Conservation (phyloP, 2,329 filamentous ascomycete genomes). For the Alternaria sp. region DNA sequence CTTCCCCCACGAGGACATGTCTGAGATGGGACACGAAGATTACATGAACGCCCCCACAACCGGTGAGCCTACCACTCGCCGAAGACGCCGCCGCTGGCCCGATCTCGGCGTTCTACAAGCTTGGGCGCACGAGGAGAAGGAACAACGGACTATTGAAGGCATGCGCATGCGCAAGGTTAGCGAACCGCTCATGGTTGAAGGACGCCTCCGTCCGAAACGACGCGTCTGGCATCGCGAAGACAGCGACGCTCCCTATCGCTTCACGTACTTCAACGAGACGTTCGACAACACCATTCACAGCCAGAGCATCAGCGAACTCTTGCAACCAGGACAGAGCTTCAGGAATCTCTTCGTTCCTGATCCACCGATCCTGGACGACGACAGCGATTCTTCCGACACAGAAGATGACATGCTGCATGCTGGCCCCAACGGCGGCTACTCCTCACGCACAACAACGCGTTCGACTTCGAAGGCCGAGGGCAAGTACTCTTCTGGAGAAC, state of each 20-base stretch:
- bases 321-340: constrained; percentile 85
- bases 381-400: constrained; percentile 67
- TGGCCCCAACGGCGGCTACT: constrained; percentile 34
- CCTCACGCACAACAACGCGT: constrained; percentile 33
- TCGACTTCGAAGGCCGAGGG: constrained; percentile 37
- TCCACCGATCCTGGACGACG: constrained; percentile 69
- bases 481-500: constrained; percentile 37
- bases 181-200: constrained; percentile 90
- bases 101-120: constrained; percentile 84
- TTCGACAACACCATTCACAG: constrained; percentile 96
- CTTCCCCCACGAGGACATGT: constrained; percentile 80
- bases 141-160: constrained; percentile 77
- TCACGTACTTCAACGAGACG: constrained; percentile 98
- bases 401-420: constrained; percentile 45
- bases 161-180: constrained; percentile 88
- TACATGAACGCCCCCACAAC: constrained; percentile 58
- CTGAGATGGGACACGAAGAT: constrained; percentile 82
- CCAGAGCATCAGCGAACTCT: constrained; percentile 89
- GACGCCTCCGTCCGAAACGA: constrained; percentile 77
- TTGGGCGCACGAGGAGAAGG: constrained; percentile 90
- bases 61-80: constrained; percentile 51
- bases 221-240: constrained; percentile 86
- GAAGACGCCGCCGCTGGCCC: constrained; percentile 74
- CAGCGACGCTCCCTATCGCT: constrained; percentile 90
- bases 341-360: constrained; percentile 90